Evolutionary conservation across 2,329 filamentous ascomycete genomes (phyloP).

Genomic region (Phyllosticta citrichinensis): DNA sequence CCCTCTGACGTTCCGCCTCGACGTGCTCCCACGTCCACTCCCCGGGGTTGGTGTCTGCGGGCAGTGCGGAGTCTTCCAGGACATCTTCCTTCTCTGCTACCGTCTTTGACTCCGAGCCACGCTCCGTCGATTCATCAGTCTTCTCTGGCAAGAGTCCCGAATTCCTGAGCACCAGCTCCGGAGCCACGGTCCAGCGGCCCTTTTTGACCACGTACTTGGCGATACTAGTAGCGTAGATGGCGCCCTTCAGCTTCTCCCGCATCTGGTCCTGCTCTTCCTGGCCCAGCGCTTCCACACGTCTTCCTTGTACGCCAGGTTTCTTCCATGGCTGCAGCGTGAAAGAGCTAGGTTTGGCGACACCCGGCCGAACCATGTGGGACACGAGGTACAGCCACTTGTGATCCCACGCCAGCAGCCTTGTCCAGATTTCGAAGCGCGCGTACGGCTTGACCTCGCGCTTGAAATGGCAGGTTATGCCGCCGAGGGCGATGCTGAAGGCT

Average conservation of each 20-base stretch:
- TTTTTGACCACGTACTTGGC: conserved; percentile 43
- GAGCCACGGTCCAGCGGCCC: conserved; percentile 68
- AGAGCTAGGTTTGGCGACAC: conserved; percentile 29
- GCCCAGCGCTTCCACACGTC: conserved; percentile 13
- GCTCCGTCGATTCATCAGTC: conserved; percentile 33
- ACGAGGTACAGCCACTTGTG: conserved; percentile 42
- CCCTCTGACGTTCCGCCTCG: conserved; percentile 46
- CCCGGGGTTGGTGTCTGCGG: conserved; percentile 19
- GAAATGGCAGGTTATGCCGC: conserved; percentile 39
- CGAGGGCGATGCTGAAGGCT: conserved; percentile 33
- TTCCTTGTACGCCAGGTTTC: conserved; percentile 16
- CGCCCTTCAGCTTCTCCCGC: conserved; percentile 24
- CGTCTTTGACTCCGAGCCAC: neutral
- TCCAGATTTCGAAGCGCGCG: conserved; percentile 38
- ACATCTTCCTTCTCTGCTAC: neutral
- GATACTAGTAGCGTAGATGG: conserved; percentile 40
- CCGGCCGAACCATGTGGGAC: conserved; percentile 38
- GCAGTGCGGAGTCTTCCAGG: conserved; percentile 11
- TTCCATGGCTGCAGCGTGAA: conserved; percentile 40
- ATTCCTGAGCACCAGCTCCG: conserved; percentile 61
- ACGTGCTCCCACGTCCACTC: conserved; percentile 52
- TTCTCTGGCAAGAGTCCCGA: conserved; percentile 65
- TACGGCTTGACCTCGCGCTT: conserved; percentile 38
- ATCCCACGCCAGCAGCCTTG: conserved; percentile 38
- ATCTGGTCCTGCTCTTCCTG: conserved; percentile 18